A percentile compares a stretch with the other conserved stretches of the same genome.
phyloP scores from a whole-genome alignment of 768 basidiomycete genomes.

The Boletus subparvulus region DNA sequence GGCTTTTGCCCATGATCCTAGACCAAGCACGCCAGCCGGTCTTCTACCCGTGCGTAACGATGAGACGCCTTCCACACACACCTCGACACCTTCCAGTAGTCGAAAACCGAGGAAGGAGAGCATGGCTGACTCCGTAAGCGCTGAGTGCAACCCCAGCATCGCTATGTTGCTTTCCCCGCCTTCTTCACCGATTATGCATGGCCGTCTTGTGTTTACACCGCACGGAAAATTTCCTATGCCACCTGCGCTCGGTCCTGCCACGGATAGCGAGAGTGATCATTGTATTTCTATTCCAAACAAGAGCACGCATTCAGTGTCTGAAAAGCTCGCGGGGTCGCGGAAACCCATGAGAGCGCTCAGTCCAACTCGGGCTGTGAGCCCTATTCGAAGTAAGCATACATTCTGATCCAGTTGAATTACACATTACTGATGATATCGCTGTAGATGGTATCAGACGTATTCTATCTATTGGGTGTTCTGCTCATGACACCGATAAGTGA shows the following conservation, averaged over 20 bases:
- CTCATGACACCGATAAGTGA: slow-evolving; percentile 11
- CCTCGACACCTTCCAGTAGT: slow-evolving; percentile 14
- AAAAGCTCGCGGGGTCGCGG: background rate
- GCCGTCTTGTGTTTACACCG: slow-evolving; percentile 1
- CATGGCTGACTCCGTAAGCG: background rate
- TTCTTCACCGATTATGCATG: slow-evolving; percentile 12
- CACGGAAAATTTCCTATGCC: slow-evolving; percentile 5
- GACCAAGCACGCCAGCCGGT: background rate
- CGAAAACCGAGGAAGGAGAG: slow-evolving; percentile 17
- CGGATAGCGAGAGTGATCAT: background rate
- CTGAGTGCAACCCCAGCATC: slow-evolving; percentile 10
- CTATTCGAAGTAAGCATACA: slow-evolving; percentile 14
- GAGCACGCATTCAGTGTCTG: background rate
- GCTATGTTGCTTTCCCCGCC: slow-evolving; percentile 29
- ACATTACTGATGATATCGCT: slow-evolving; percentile 6
- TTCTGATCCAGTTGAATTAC: background rate
- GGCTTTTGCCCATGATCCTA: slow-evolving; percentile 2
- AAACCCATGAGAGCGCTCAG: slow-evolving; percentile 29
- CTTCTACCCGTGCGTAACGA: background rate
- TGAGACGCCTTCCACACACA: background rate
- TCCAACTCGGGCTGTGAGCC: slow-evolving; percentile 34
- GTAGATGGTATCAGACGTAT: slow-evolving; percentile 32
- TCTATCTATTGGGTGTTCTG: slow-evolving; percentile 20
- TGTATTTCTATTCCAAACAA: background rate
- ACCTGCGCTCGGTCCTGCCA: background rate